A percentile compares a stretch with the other conserved stretches of the same genome.
phyloP scores from a whole-genome alignment of 176 grass and related monocot species.

The Oryza glaberrima region DNA sequence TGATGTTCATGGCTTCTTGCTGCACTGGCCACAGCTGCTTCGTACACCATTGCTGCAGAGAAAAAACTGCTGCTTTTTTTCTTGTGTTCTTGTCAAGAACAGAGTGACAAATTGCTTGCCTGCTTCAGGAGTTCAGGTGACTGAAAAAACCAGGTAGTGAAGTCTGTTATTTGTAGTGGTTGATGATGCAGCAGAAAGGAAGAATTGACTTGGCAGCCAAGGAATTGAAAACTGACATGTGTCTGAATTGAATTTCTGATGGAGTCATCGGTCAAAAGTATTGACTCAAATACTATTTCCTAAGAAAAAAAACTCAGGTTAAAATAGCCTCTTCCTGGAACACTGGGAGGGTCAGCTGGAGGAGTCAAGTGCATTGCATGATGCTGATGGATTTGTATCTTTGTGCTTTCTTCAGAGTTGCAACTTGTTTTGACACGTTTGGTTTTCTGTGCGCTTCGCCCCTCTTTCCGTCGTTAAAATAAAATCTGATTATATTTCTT shows the following conservation, averaged over 20 bases:
- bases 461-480: not conserved
- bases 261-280: not conserved
- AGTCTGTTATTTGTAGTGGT: not conserved
- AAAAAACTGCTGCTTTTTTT: not conserved
- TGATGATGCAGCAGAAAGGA: not conserved
- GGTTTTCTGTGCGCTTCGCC: not conserved
- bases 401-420: not conserved
- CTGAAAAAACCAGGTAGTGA: not conserved
- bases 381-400: not conserved
- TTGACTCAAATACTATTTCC: not conserved
- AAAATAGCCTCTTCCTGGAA: not conserved
- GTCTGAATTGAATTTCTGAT: not conserved
- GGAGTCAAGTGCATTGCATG: not conserved
- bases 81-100: not conserved
- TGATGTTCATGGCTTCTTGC: not conserved
- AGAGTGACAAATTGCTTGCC: not conserved
- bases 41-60: conserved; percentile 28
- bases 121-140: not conserved
- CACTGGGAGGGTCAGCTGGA: not conserved
- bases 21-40: conserved; percentile 20
- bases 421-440: not conserved
- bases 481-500: not conserved
- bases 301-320: not conserved
- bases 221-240: conserved; percentile 3
- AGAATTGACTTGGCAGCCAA: conserved; percentile 32